Base-by-base conservation (phyloP, 257 asterid genomes). In the Linderniella brevidens region DNA sequence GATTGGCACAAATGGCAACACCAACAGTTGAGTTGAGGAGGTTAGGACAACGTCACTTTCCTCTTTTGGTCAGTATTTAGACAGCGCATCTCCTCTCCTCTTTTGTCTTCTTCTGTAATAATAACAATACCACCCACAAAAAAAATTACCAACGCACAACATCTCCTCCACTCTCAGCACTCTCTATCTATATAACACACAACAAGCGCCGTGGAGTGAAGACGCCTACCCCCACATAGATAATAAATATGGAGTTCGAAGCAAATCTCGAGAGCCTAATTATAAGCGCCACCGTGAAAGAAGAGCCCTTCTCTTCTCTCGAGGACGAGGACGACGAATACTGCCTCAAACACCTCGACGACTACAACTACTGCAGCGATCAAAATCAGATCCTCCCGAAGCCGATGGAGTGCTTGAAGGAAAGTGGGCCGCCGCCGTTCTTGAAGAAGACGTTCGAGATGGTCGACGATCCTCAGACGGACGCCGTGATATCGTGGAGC, bases 381-480 rank as follows among this genome's bases (percentile, higher is more conserved):
- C 60, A 32, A 8, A 38, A 7, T 59, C 68, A 48, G 56, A 16
- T 4, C 57, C 46, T 35, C 0, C 71, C 84, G 25, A 66, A 49
- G 64, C 74, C 94, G 35, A 19, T 71, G 0, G 87, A 71, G 14
- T 85, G 75, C 60, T 50, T 82, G 61, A 79, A 65, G 20, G 93
- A 77, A n/a, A 56, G 40, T 17, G 92, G 73, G 25, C 82, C 92
- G 2, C 77, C 95, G 36, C 95, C 97, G 1, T 88, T 88, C 50
- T 29, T 84, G 93, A 84, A 68, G 82, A 88, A 88, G 64, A 80
- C 84, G 0, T 78, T 46, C 55, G 97, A 88, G 67, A 68, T 88
- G 77, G 93, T 84, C 73, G 95, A 88, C 62, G 95, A 88, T 51
- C 79, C 90, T 0, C 15, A 19, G 3, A 84, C 97, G 0, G 86